These are phyloP conservation scores for Colletotrichum gloeosporioides DNA, from an alignment of 2,329 filamentous ascomycete species.

Conservation along the genomic window DNA sequence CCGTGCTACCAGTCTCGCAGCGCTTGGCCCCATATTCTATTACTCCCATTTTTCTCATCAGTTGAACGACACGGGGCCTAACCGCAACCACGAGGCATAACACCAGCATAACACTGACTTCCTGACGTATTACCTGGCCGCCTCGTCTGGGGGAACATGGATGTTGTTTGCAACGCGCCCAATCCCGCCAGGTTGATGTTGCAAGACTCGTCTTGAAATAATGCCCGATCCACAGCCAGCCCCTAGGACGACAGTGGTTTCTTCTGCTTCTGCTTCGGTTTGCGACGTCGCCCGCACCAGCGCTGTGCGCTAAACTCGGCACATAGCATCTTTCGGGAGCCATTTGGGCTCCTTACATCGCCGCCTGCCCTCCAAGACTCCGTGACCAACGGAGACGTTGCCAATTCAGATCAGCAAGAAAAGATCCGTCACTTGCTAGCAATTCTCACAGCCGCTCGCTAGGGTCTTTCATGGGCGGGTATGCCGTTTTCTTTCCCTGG, in stretches of 20 bases:
- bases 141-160: neutral
- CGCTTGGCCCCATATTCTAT: neutral
- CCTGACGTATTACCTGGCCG: slow-evolving; percentile 1
- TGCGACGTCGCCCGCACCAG: neutral
- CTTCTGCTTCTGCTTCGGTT: neutral
- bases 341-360: neutral
- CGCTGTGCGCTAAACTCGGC: neutral
- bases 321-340: neutral
- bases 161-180: neutral
- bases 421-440: neutral
- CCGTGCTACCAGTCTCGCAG: neutral
- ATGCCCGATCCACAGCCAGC: neutral
- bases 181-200: neutral
- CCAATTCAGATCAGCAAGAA: neutral
- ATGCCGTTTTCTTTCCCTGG: neutral
- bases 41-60: neutral
- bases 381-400: neutral
- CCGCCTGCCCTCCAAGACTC: neutral
- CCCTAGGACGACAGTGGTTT: neutral
- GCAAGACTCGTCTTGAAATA: neutral
- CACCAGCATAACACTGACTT: neutral
- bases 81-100: neutral
- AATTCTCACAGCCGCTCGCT: neutral
- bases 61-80: neutral
- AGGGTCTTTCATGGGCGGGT: neutral